These are phyloP conservation scores for Kwoniella bestiolae DNA, from an alignment of 768 basidiomycete genomes.

Conservation along the genomic window DNA sequence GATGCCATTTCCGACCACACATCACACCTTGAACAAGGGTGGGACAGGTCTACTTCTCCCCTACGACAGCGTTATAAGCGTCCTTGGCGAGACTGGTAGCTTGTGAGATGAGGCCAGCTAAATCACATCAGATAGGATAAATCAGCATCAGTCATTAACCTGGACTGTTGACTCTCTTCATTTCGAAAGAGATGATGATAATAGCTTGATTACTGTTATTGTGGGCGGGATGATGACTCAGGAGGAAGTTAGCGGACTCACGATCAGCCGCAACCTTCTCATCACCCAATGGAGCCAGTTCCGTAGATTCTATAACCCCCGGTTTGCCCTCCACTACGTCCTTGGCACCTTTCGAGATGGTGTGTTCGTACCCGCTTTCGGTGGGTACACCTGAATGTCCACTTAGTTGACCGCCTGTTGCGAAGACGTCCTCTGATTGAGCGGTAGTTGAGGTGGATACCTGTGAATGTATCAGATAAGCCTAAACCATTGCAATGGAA, in stretches of 20 bases:
- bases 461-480: background rate
- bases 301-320: slow-evolving; percentile 34
- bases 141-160: too few relatives aligned
- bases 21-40: too few relatives aligned
- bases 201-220: too few relatives aligned
- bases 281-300: slow-evolving; percentile 35
- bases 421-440: slow-evolving; percentile 17
- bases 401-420: slow-evolving; percentile 11
- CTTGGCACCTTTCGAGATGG: slow-evolving; percentile 3
- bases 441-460: slow-evolving; percentile 2
- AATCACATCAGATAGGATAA: background rate
- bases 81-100: slow-evolving; percentile 23
- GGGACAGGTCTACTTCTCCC: slow-evolving; percentile 26
- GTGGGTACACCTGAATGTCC: slow-evolving; percentile 16
- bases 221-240: slow-evolving; percentile 2
- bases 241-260: slow-evolving; percentile 17
- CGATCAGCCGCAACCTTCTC: slow-evolving; percentile 38
- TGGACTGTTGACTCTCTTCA: too few relatives aligned
- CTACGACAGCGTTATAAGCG: slow-evolving; percentile 32
- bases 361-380: slow-evolving; percentile 15
- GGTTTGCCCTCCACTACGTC: slow-evolving; percentile 29
- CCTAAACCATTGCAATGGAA: too few relatives aligned
- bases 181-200: too few relatives aligned
- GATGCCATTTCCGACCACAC: background rate
- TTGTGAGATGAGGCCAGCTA: slow-evolving; percentile 28